Conservation (phyloP, 164 flowering plant genomes). For the Amborella trichopoda region DNA sequence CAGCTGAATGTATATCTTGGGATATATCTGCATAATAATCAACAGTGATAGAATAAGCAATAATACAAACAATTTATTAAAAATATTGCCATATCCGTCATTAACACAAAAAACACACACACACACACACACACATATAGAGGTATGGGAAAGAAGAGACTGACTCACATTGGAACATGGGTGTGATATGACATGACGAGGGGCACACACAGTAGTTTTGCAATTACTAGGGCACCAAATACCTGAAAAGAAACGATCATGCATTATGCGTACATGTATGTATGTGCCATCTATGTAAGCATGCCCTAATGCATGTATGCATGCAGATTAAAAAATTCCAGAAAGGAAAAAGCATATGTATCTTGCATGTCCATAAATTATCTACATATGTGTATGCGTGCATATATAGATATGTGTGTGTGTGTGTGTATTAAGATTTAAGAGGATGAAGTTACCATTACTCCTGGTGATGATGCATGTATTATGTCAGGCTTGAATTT, state of each 20-base stretch:
- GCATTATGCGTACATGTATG: too few relatives aligned
- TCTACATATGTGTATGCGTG: too few relatives aligned
- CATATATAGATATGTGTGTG: too few relatives aligned
- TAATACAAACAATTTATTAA: background rate
- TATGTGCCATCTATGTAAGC: too few relatives aligned
- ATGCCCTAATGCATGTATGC: too few relatives aligned
- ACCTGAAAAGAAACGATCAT: constrained; percentile 64
- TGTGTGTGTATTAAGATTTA: too few relatives aligned
- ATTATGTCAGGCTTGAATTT: constrained; percentile 95
- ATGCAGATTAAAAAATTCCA: too few relatives aligned
- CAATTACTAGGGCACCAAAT: constrained; percentile 88
- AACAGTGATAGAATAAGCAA: constrained; percentile 2
- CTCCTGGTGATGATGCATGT: constrained; percentile 97
- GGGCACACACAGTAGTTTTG: constrained; percentile 80
- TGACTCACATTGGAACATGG: constrained; percentile 97
- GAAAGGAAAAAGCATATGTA: too few relatives aligned
- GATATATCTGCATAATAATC: constrained; percentile 56
- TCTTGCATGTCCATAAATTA: too few relatives aligned
- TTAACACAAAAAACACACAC: too few relatives aligned
- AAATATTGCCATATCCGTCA: too few relatives aligned
- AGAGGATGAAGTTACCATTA: constrained; percentile 44
- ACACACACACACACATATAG: too few relatives aligned
- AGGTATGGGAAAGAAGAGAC: background rate
- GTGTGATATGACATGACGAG: constrained; percentile 98
- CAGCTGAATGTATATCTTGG: constrained; percentile 99